Conservation (phyloP, 148 eudicot species). For the Heliosperma pusillum region DNA sequence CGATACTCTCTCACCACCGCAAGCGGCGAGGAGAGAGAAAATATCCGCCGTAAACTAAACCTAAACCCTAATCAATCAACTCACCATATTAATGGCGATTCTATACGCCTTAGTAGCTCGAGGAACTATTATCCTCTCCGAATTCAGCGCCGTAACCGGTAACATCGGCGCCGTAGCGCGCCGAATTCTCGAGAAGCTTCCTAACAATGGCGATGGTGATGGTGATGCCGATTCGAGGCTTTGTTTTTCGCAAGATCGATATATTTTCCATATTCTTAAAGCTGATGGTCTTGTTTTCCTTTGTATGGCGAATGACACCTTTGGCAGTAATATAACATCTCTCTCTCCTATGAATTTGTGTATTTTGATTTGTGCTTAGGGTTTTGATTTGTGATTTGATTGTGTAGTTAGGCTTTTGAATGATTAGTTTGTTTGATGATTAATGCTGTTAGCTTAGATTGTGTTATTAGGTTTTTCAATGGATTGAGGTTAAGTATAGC, state of each 20-base stretch:
- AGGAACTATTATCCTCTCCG: conserved; percentile 90
- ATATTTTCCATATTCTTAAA: conserved; percentile 81
- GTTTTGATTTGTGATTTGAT: background rate
- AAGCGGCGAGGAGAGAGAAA: conserved; percentile 6
- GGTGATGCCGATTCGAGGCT: conserved; percentile 64
- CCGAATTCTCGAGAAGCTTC: conserved; percentile 81
- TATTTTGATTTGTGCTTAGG: background rate
- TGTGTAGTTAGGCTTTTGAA: background rate
- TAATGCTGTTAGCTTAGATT: background rate
- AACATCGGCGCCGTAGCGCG: conserved; percentile 81
- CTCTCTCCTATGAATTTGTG: background rate
- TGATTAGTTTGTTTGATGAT: background rate
- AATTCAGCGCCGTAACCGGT: conserved; percentile 90
- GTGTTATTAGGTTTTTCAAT: no score
- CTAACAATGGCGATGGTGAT: conserved; percentile 45
- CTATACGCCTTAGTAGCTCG: conserved; percentile 83
- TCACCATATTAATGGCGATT: conserved; percentile 52
- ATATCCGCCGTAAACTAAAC: background rate
- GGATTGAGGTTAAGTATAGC: background rate
- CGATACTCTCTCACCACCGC: background rate
- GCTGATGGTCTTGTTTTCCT: conserved; percentile 72
- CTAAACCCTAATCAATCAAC: background rate
- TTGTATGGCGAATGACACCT: conserved; percentile 96
- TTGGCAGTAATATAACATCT: conserved; percentile 54
- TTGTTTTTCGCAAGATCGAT: conserved; percentile 91